These are phyloP conservation scores for Thozetella sp. DNA, from an alignment of 495 filamentous ascomycete species.

Conservation along the genomic window DNA sequence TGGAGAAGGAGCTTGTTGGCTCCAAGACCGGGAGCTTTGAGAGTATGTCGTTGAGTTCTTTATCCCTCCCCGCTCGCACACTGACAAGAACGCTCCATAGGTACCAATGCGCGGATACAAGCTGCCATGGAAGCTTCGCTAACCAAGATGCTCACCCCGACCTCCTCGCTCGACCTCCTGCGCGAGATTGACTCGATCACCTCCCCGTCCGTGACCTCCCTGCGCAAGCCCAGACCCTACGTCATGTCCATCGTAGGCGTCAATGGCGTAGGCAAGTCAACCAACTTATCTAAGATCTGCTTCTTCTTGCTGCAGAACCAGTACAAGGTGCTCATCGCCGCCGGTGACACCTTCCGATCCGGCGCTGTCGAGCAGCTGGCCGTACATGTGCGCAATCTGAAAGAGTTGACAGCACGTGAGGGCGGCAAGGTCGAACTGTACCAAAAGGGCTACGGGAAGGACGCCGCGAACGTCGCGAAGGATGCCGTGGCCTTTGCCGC, in stretches of 20 bases:
- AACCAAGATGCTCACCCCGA: slow-evolving; percentile 92
- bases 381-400: slow-evolving; percentile 89
- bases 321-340: slow-evolving; percentile 92
- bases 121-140: slow-evolving; percentile 88
- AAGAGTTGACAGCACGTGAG: slow-evolving; percentile 80
- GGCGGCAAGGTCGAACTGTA: slow-evolving; percentile 86
- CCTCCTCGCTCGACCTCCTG: slow-evolving; percentile 89
- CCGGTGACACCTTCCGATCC: slow-evolving; percentile 96
- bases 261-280: slow-evolving; percentile 97
- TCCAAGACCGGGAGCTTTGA: slow-evolving; percentile 93
- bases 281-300: slow-evolving; percentile 93
- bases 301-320: slow-evolving; percentile 97
- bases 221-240: slow-evolving; percentile 73
- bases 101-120: slow-evolving; percentile 78
- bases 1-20: slow-evolving; percentile 85
- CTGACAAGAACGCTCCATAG: slow-evolving; percentile 25
- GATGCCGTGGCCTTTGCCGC: slow-evolving; percentile 84
- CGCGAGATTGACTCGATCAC: slow-evolving; percentile 87
- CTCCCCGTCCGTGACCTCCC: slow-evolving; percentile 55
- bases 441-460: slow-evolving; percentile 96
- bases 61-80: background rate
- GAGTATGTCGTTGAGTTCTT: slow-evolving; percentile 48
- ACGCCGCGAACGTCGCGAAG: slow-evolving; percentile 92
- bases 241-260: slow-evolving; percentile 98
- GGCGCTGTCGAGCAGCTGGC: slow-evolving; percentile 96